Evolutionary conservation across 768 basidiomycete species (phyloP), one percentile per base, ranked within the genome.

Genomic region (Boletus rufocinnamomeus): DNA sequence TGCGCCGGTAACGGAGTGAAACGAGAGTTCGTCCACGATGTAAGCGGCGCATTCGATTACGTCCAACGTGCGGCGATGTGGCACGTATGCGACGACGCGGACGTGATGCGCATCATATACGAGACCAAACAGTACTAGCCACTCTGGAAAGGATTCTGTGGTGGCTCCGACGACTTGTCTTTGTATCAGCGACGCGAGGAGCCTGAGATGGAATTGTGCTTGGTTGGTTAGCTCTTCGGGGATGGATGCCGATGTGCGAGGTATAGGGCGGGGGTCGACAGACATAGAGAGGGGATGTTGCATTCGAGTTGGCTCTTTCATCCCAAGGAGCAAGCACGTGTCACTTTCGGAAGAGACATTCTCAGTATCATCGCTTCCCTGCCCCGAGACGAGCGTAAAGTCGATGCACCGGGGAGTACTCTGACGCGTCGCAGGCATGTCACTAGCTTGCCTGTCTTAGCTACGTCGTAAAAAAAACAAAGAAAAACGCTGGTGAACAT

Each of bases 111-210:
- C 23, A 28, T 66, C 68, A 21, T 62, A 70, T n/a, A 60, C 8
- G 48, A 72, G 61, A 17, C 66, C 66, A 34, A 72, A 70, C 11
- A 68, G 47, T 0, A 70, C 51, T 27, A 71, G 44, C 70, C 69
- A 68, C 46, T 72, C 68, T 16, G 69, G 69, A 50, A 66, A 61
- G 45, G 56, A 21, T 44, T 34, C 32, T 1, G 47, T 28, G 41
- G 27, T 40, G 16, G 43, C 4, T 25, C 27, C 45, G 45, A 25
- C 19, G 8, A 34, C 4, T 8, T 10, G 41, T 46, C 35, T 37
- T 6, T 52, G 49, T n/a, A 59, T 53, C 46, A 52, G 43, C 41
- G 50, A 49, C 6, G 54, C 35, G 43, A 71, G 63, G 44, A n/a
- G 50, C 25, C 57, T 35, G 25, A 66, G 63, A 47, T 69, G 57